Evolutionary conservation across 1,139 yeast species (phyloP).

Genomic region (Protomyces gravidus): DNA sequence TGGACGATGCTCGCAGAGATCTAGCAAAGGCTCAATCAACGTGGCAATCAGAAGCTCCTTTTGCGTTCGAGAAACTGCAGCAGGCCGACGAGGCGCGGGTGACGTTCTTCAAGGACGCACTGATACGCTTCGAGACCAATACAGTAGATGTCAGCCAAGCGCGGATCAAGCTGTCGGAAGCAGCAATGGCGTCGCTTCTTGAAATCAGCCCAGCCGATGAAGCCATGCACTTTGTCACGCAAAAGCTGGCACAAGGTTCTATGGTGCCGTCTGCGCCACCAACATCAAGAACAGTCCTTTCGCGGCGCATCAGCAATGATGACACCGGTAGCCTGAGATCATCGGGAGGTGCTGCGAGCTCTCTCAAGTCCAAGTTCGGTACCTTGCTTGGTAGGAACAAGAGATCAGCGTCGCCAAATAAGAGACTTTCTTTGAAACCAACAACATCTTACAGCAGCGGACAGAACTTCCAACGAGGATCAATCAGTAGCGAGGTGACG

Average conservation of each 20-base stretch:
- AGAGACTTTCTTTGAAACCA: constrained; percentile 14
- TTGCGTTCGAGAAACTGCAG: constrained; percentile 70
- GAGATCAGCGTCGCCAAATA: constrained; percentile 7
- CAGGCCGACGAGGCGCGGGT: constrained; percentile 65
- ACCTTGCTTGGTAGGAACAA: constrained; percentile 17
- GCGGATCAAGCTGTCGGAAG: constrained; percentile 50
- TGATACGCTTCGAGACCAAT: constrained; percentile 65
- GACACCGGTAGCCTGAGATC: constrained; percentile 20
- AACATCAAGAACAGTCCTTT: background rate
- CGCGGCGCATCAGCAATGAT: constrained; percentile 13
- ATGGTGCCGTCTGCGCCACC: background rate
- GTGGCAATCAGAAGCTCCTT: constrained; percentile 79
- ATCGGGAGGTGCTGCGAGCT: constrained; percentile 21
- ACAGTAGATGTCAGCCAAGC: constrained; percentile 42
- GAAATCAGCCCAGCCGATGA: constrained; percentile 58
- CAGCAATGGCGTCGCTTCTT: constrained; percentile 61
- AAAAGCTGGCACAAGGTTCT: constrained; percentile 32
- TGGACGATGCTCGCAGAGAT: constrained; percentile 21
- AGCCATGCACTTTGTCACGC: constrained; percentile 54
- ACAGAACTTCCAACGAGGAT: background rate
- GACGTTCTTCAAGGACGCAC: constrained; percentile 60
- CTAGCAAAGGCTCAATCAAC: constrained; percentile 34
- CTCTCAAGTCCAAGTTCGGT: constrained; percentile 26
- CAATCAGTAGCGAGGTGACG: background rate
- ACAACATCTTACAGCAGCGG: background rate